phyloP scores from a whole-genome alignment of 768 basidiomycete species.

The Trametes villosa region DNA sequence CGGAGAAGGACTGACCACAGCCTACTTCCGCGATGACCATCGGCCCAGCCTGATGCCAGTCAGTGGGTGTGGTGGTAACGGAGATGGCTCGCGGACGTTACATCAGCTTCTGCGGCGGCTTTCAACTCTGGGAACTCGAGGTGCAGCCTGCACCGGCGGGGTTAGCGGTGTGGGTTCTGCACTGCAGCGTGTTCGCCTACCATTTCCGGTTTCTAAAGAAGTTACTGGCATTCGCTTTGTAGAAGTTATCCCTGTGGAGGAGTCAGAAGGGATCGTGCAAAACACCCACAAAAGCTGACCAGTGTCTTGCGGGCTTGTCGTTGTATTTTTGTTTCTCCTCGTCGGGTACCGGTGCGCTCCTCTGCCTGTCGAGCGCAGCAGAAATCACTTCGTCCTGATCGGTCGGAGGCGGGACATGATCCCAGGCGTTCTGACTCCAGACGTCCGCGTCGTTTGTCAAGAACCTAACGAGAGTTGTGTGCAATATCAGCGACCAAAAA shows the following conservation, averaged over 20 bases:
- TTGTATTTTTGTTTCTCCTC: conserved; percentile 75
- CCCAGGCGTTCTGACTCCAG: conserved; percentile 91
- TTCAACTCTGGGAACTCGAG: conserved; percentile 94
- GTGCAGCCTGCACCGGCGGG: conserved; percentile 62
- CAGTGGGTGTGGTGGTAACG: not conserved
- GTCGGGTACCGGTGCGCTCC: conserved; percentile 69
- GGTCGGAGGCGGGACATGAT: conserved; percentile 82
- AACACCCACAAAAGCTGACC: conserved; percentile 43
- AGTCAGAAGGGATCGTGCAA: not conserved
- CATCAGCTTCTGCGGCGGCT: conserved; percentile 66
- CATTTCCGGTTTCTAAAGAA: conserved; percentile 97
- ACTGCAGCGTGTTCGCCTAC: conserved; percentile 38
- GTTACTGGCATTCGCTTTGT: conserved; percentile 80
- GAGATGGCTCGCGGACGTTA: conserved; percentile 40
- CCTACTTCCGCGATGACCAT: conserved; percentile 85
- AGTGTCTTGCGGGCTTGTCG: conserved; percentile 71
- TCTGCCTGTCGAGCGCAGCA: conserved; percentile 72
- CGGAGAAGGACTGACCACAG: conserved; percentile 61
- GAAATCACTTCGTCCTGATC: conserved; percentile 80
- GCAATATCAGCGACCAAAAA: not conserved
- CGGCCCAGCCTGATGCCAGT: conserved; percentile 66
- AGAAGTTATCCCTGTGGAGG: conserved; percentile 84
- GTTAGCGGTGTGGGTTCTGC: not conserved
- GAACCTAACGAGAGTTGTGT: conserved; percentile 49
- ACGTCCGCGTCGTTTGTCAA: conserved; percentile 72